A percentile compares a stretch with the other conserved stretches of the same genome.
phyloP scores from a whole-genome alignment of 2,329 filamentous ascomycete genomes.

The Colletotrichum salicis region DNA sequence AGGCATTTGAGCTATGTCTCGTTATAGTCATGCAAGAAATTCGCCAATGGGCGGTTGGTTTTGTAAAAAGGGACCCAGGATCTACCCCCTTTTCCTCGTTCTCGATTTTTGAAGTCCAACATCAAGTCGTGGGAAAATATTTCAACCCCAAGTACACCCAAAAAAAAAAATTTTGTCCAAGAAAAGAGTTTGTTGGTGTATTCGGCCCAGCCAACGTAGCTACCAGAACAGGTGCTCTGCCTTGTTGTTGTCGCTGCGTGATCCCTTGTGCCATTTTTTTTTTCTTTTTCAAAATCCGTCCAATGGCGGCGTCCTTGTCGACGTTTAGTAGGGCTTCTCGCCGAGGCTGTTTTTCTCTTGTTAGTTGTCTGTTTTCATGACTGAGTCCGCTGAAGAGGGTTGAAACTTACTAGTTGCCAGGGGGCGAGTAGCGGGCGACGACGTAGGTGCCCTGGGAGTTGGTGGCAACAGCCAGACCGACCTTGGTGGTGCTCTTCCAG shows the following conservation, averaged over 20 bases:
- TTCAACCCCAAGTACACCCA: conserved; percentile 1
- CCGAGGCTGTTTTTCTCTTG: conserved; percentile 35
- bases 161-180: conserved; percentile 30
- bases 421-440: conserved; percentile 47
- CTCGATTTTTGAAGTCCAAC: background rate
- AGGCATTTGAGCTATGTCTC: conserved; percentile 15
- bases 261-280: background rate
- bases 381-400: background rate
- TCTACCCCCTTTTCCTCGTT: background rate
- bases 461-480: conserved; percentile 45
- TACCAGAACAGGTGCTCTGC: background rate
- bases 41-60: background rate
- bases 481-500: conserved; percentile 45
- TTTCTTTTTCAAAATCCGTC: conserved; percentile 17
- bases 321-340: conserved; percentile 42
- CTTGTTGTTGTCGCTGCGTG: conserved; percentile 7
- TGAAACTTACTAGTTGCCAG: conserved; percentile 43
- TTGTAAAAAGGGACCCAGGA: background rate
- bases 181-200: background rate
- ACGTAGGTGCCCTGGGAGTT: conserved; percentile 44
- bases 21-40: conserved; percentile 10
- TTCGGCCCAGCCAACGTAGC: conserved; percentile 14
- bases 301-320: background rate
- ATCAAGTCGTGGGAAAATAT: background rate
- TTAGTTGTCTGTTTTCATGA: background rate